Conservation (phyloP, 1,284 basidiomycete species). For the Irpex sp. region DNA sequence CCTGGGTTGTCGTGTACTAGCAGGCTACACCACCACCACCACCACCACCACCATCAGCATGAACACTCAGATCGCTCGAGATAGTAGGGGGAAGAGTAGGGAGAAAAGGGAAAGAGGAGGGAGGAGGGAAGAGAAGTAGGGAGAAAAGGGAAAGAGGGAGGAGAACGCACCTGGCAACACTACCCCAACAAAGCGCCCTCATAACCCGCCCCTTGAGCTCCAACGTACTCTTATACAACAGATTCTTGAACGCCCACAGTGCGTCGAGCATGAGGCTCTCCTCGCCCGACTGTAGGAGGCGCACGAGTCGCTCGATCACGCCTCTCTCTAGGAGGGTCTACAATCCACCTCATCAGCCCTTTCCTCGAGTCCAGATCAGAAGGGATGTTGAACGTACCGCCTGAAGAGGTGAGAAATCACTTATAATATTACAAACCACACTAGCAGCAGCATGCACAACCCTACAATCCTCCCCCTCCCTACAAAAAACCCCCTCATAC, state of each 20-base stretch:
- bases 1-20: constrained; percentile 39
- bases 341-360: too few relatives aligned
- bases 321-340: constrained; percentile 61
- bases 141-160: too few relatives aligned
- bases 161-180: constrained; percentile 46
- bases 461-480: constrained; percentile 56
- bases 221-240: constrained; percentile 55
- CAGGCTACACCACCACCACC: too few relatives aligned
- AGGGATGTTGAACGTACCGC: constrained; percentile 53
- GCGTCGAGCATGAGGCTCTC: constrained; percentile 58
- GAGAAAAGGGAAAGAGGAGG: too few relatives aligned
- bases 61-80: too few relatives aligned
- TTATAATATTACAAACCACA: constrained; percentile 80
- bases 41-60: too few relatives aligned
- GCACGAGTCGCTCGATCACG: constrained; percentile 56
- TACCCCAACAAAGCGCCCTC: constrained; percentile 55
- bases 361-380: too few relatives aligned
- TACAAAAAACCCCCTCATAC: constrained; percentile 47
- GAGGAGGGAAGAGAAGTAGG: too few relatives aligned
- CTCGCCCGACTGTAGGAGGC: constrained; percentile 49
- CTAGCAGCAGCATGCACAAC: constrained; percentile 71
- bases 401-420: constrained; percentile 80
- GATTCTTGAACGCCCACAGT: constrained; percentile 79
- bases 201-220: constrained; percentile 62
- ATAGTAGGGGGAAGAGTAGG: not conserved